phyloP scores from a whole-genome alignment of 352 stramenopile genomes.

The Globisporangium irregulare region DNA sequence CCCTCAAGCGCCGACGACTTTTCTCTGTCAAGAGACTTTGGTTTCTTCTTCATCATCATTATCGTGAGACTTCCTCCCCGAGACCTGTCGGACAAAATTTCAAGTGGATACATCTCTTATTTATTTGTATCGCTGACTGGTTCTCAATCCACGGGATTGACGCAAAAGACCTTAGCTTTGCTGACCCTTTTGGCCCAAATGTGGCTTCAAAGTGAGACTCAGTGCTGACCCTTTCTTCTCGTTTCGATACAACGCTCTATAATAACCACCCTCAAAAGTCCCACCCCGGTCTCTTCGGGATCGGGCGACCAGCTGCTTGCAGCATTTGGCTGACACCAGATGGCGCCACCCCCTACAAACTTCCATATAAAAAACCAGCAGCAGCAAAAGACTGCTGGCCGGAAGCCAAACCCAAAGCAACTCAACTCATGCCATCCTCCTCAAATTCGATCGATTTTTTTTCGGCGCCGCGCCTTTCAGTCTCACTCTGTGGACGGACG shows the following conservation, averaged over 20 bases:
- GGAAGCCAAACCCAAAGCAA: neutral
- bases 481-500: neutral
- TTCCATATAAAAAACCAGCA: neutral
- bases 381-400: neutral
- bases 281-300: neutral
- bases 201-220: constrained; percentile 3
- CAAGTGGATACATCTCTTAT: too few relatives aligned
- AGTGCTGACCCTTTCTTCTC: neutral
- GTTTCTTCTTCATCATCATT: too few relatives aligned
- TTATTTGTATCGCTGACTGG: neutral
- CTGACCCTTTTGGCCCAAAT: neutral
- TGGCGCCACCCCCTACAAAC: neutral
- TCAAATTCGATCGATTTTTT: neutral
- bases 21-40: too few relatives aligned
- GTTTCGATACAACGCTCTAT: neutral
- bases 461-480: neutral
- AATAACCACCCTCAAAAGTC: neutral
- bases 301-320: neutral
- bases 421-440: neutral
- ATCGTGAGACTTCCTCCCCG: too few relatives aligned
- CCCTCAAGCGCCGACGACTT: too few relatives aligned
- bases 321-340: neutral
- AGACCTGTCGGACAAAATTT: neutral
- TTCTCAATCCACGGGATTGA: neutral
- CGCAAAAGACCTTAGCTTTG: neutral